phyloP scores from a whole-genome alignment of 1,139 yeast genomes.

The Sugiyamaella castrensis region DNA sequence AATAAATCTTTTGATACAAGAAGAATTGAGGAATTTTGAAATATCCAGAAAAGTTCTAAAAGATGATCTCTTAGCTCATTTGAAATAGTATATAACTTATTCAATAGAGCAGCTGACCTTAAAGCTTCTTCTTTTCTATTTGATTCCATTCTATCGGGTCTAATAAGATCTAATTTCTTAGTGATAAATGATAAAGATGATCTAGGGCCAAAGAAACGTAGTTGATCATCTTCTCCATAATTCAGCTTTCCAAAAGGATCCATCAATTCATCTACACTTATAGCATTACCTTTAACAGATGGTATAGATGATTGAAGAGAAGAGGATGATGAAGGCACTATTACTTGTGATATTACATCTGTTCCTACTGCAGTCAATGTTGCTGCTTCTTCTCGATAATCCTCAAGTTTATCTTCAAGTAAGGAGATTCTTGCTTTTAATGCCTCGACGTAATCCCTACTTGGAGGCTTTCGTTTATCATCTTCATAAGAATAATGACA shows the following conservation, averaged over 20 bases:
- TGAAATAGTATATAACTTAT: slow-evolving; percentile 12
- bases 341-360: too few relatives aligned
- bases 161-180: slow-evolving; percentile 9
- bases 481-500: slow-evolving; percentile 16
- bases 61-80: slow-evolving; percentile 13
- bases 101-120: slow-evolving; percentile 8
- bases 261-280: slow-evolving; percentile 7
- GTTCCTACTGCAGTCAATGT: too few relatives aligned
- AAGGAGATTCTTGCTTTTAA: slow-evolving; percentile 7
- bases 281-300: background rate
- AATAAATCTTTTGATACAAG: slow-evolving; percentile 15
- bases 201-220: slow-evolving; percentile 17
- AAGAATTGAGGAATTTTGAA: slow-evolving; percentile 16
- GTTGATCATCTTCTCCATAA: slow-evolving; percentile 17
- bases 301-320: background rate
- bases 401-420: slow-evolving; percentile 5
- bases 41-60: slow-evolving; percentile 17
- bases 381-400: background rate
- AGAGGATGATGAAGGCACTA: too few relatives aligned
- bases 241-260: slow-evolving; percentile 14
- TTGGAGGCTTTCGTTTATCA: slow-evolving; percentile 15
- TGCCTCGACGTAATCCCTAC: slow-evolving; percentile 12
- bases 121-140: slow-evolving; percentile 6
- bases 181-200: slow-evolving; percentile 15
- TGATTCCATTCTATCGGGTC: background rate